Percentiles rank a stretch among this genome's conserved stretches.
Conservation (phyloP, 2,329 filamentous ascomycete genomes). For the Neofusicoccum ribis region DNA sequence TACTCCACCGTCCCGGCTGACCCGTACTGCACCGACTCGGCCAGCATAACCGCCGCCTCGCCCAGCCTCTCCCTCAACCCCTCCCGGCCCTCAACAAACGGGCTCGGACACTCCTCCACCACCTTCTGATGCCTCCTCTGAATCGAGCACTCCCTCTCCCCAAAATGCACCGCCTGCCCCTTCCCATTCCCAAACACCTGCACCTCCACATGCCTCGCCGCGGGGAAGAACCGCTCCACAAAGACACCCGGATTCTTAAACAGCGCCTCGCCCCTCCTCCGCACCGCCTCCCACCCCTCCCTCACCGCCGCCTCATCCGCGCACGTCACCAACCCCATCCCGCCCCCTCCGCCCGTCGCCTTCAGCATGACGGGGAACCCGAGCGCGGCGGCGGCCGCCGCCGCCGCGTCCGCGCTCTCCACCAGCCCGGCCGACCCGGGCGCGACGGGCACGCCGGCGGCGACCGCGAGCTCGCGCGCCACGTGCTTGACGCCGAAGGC, state of each 20-base stretch:
- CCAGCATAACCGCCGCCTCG: constrained; percentile 69
- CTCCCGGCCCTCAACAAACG: constrained; percentile 55
- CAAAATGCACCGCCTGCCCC: constrained; percentile 78
- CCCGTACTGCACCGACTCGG: constrained; percentile 64
- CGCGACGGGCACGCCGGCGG: constrained; percentile 56
- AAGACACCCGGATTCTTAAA: constrained; percentile 85
- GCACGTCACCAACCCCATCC: constrained; percentile 82
- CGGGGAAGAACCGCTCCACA: constrained; percentile 78
- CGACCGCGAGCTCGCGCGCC: constrained; percentile 55
- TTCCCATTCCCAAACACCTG: constrained; percentile 84
- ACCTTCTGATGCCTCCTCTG: constrained; percentile 89
- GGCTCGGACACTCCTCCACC: constrained; percentile 83
- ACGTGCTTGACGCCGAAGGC: constrained; percentile 61
- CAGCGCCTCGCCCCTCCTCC: constrained; percentile 72
- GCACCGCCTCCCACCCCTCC: constrained; percentile 66
- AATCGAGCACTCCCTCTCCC: constrained; percentile 85
- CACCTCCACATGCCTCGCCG: constrained; percentile 82
- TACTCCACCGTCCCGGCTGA: constrained; percentile 90
- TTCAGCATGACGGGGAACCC: constrained; percentile 62
- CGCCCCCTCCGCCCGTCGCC: constrained; percentile 64
- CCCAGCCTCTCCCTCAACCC: constrained; percentile 62
- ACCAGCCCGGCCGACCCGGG: constrained; percentile 55
- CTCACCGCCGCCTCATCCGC: constrained; percentile 63
- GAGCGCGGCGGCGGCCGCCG: constrained; percentile 43
- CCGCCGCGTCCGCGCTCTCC: constrained; percentile 49